Conservation (phyloP, 2,329 filamentous ascomycete species). For the Aspergillus pseudoviridinutans region DNA sequence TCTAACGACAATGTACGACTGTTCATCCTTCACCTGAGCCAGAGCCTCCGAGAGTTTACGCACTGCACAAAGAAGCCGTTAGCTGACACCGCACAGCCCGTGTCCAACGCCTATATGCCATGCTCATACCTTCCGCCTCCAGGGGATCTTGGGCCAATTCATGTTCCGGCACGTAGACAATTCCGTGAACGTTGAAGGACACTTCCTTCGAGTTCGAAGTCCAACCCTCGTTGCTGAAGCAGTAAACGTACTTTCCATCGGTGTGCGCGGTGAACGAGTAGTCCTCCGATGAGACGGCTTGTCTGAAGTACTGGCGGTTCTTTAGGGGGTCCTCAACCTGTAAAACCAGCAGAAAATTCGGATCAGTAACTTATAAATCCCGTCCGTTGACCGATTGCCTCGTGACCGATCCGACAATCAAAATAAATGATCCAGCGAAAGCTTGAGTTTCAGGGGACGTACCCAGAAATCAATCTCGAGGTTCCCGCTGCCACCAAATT, state of each 20-base stretch:
- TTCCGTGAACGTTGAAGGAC: slow-evolving; percentile 97
- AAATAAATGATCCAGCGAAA: slow-evolving; percentile 2
- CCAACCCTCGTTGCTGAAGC: slow-evolving; percentile 99
- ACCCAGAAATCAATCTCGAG: slow-evolving; percentile 99
- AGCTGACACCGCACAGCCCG: neutral
- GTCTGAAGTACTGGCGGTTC: slow-evolving; percentile 74
- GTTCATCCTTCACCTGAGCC: slow-evolving; percentile 92
- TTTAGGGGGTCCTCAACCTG: slow-evolving; percentile 75
- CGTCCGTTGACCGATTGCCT: neutral
- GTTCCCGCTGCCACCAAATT: slow-evolving; percentile 92
- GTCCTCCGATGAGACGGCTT: slow-evolving; percentile 81
- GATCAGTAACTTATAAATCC: neutral
- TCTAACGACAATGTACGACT: slow-evolving; percentile 91
- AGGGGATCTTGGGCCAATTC: slow-evolving; percentile 83
- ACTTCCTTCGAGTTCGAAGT: slow-evolving; percentile 95
- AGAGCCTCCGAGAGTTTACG: slow-evolving; percentile 79
- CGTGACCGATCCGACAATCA: neutral
- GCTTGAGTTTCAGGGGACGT: slow-evolving; percentile 33
- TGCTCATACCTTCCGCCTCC: slow-evolving; percentile 72
- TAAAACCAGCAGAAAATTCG: slow-evolving; percentile 6
- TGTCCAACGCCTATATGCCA: neutral
- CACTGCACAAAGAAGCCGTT: slow-evolving; percentile 50
- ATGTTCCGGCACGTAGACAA: slow-evolving; percentile 90
- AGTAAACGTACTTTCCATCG: slow-evolving; percentile 92
- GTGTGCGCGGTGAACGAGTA: slow-evolving; percentile 81